A percentile compares a stretch with the other conserved stretches of the same genome.
Evolutionary conservation across 1,284 basidiomycete species (phyloP).

Genomic region (Macrocystidia cucumis): DNA sequence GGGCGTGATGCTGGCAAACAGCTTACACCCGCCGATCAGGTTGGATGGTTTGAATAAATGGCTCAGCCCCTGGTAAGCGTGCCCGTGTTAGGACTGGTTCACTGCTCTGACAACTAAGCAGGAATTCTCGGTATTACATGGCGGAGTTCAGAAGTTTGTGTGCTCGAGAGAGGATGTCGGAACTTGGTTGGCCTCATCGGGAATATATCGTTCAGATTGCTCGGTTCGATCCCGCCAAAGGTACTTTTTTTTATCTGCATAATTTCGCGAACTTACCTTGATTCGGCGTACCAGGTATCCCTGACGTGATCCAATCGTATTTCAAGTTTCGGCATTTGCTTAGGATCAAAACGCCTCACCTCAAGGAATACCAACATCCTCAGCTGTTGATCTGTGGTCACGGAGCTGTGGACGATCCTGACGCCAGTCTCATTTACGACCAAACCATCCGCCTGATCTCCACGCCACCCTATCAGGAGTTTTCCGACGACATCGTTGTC

Average conservation of each 20-base stretch:
- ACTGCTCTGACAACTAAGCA: constrained; percentile 6
- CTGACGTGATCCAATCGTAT: constrained; percentile 79
- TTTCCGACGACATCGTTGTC: constrained; percentile 63
- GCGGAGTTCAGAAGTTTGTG: constrained; percentile 73
- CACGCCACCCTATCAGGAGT: constrained; percentile 44
- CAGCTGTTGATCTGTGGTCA: constrained; percentile 83
- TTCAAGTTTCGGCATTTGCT: constrained; percentile 66
- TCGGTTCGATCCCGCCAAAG: constrained; percentile 64
- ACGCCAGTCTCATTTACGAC: constrained; percentile 83
- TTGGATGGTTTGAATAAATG: constrained; percentile 88
- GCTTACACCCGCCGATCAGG: constrained; percentile 27
- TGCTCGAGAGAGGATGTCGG: constrained; percentile 67
- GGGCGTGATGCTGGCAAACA: too few relatives aligned
- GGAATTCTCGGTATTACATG: constrained; percentile 75
- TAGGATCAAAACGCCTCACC: constrained; percentile 31
- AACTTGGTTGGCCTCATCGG: constrained; percentile 72
- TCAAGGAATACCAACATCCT: constrained; percentile 51
- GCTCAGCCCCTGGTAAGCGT: constrained; percentile 48
- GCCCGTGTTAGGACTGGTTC: neutral
- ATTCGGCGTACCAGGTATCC: constrained; percentile 61
- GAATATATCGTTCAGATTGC: constrained; percentile 83
- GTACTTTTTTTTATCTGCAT: constrained; percentile 10
- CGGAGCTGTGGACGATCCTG: constrained; percentile 82
- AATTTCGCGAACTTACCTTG: neutral
- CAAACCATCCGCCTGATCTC: constrained; percentile 55